phyloP scores from a whole-genome alignment of 2,329 filamentous ascomycete genomes.

The Colletotrichum gloeosporioides region DNA sequence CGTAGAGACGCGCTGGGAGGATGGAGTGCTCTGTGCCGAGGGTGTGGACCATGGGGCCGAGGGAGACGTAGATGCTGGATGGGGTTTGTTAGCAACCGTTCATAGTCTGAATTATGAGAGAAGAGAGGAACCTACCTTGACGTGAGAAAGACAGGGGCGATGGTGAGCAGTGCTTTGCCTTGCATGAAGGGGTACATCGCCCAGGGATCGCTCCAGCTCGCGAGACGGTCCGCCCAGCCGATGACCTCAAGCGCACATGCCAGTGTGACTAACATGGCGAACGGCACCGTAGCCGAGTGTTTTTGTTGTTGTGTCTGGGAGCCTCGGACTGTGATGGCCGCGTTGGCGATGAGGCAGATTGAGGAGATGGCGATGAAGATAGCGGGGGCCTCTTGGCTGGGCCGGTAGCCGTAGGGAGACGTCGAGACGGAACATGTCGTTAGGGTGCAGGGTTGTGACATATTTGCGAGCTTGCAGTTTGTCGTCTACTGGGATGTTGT shows the following conservation, averaged over 20 bases:
- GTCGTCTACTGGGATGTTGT: not conserved
- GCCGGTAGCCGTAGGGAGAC: constrained; percentile 30
- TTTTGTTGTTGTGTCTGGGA: not conserved
- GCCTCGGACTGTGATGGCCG: constrained; percentile 21
- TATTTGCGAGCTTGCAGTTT: not conserved
- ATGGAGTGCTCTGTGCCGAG: constrained; percentile 34
- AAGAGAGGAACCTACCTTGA: constrained; percentile 25
- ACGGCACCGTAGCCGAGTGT: constrained; percentile 2
- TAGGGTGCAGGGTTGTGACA: constrained; percentile 21
- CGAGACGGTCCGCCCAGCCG: constrained; percentile 27
- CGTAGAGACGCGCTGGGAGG: constrained; percentile 27
- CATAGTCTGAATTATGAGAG: not conserved
- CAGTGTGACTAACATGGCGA: constrained; percentile 25
- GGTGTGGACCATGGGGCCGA: constrained; percentile 27
- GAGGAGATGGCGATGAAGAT: constrained; percentile 27
- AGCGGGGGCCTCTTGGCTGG: constrained; percentile 12
- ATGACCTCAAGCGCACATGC: constrained; percentile 29
- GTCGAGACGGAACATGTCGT: constrained; percentile 24
- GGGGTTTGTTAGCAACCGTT: not conserved
- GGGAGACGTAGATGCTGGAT: constrained; percentile 31
- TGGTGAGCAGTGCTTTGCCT: constrained; percentile 27
- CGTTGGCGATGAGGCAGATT: constrained; percentile 21
- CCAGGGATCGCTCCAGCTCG: constrained; percentile 28
- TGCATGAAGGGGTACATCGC: constrained; percentile 26
- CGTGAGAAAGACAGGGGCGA: constrained; percentile 33